Conservation (phyloP, 768 basidiomycete genomes). For the Psilocybe cyanescens region DNA sequence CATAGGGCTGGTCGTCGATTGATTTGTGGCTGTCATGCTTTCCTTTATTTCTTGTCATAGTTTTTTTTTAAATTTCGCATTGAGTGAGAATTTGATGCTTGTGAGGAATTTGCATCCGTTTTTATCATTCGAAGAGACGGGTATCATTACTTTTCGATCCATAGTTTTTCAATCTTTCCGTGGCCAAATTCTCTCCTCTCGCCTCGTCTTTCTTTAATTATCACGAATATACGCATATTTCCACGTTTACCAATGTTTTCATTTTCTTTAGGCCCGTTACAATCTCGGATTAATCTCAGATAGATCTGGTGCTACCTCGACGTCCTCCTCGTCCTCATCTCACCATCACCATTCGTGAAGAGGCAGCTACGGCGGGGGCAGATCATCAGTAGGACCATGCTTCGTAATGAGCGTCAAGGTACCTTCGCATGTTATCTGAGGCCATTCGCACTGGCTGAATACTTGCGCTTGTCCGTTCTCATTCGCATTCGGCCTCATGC, state of each 20-base stretch:
- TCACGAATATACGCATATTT: not conserved
- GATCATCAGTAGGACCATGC: not conserved
- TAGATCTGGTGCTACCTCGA: constrained; percentile 19
- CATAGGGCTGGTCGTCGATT: too few species aligned
- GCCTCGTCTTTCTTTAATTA: not conserved
- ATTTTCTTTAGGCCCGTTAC: not conserved
- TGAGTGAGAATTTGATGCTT: too few species aligned
- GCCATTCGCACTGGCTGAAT: constrained; percentile 13
- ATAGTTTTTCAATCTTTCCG: too few species aligned
- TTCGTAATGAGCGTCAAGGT: not conserved
- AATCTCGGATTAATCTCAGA: constrained; percentile 16
- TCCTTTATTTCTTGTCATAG: too few species aligned
- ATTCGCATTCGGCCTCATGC: constrained; percentile 75
- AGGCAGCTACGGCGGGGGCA: constrained; percentile 2
- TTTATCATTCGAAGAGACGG: too few species aligned
- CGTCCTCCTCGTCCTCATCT: constrained; percentile 18
- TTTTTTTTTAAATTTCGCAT: too few species aligned
- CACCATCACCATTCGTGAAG: not conserved
- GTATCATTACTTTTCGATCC: too few species aligned
- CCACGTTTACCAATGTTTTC: not conserved
- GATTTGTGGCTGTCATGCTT: too few species aligned
- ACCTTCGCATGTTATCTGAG: constrained; percentile 12
- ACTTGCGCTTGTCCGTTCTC: constrained; percentile 37
- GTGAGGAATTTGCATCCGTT: too few species aligned
- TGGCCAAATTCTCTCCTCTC: too few species aligned